Percentiles rank a stretch among this genome's conserved stretches.
phyloP scores from a whole-genome alignment of 164 flowering plant species.

The Taxillus chinensis region DNA sequence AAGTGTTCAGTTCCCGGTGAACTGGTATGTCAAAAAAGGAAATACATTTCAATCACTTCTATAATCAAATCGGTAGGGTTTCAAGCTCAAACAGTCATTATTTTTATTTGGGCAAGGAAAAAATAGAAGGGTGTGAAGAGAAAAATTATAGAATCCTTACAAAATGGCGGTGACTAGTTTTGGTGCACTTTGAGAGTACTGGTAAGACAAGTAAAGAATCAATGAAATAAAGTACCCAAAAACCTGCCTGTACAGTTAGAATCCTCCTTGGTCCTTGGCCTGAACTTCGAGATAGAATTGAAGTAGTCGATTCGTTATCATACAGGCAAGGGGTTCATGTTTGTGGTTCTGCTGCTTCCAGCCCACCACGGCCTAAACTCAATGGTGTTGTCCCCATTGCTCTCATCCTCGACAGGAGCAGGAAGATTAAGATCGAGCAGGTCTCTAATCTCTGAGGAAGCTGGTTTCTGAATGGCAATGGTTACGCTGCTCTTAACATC shows the following conservation, averaged over 20 bases:
- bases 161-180: not conserved
- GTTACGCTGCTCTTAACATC: slow-evolving; percentile 11
- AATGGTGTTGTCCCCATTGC: slow-evolving; percentile 3
- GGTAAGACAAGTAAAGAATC: slow-evolving; percentile 19
- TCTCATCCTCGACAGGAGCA: slow-evolving; percentile 40
- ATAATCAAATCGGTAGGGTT: not conserved
- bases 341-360: slow-evolving; percentile 16
- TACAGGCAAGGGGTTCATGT: slow-evolving; percentile 16
- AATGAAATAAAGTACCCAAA: slow-evolving; percentile 16
- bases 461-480: slow-evolving; percentile 15
- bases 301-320: slow-evolving; percentile 16
- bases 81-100: slow-evolving; percentile 1
- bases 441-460: slow-evolving; percentile 17
- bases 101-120: slow-evolving; percentile 1
- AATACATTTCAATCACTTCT: not conserved
- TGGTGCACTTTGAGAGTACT: slow-evolving; percentile 1
- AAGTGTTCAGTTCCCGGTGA: not conserved
- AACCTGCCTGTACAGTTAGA: slow-evolving; percentile 16
- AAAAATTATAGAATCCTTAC: not conserved
- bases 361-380: slow-evolving; percentile 36
- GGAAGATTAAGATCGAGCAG: slow-evolving; percentile 51
- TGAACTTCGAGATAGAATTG: not conserved
- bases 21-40: not conserved
- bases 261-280: not conserved
- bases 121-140: not conserved